Evolutionary conservation across 1,139 yeast genomes (phyloP), one percentile per base, ranked within the genome.

Genomic region (Starmera stellimalicola): DNA sequence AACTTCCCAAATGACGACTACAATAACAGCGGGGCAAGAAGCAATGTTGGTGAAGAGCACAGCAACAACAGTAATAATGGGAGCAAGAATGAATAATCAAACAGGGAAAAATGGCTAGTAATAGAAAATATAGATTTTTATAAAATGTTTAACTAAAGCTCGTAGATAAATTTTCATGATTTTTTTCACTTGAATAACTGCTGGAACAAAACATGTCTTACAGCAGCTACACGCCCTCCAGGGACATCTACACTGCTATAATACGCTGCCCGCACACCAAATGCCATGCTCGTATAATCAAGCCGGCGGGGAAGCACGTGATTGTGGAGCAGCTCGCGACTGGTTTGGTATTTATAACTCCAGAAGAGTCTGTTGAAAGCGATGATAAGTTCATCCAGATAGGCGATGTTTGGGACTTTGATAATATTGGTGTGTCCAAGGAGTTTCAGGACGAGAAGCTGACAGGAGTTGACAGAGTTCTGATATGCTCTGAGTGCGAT

Each of bases 401-500:
- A 2, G 48, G 58, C 4, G 83, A 79, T 45, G 74, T 76, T 38
- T 80, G 88, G 88, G 80, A 73, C 43, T 80, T 80, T 45, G 88
- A 79, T 44, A 80, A 80, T 47, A 70, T 80, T 30, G 88, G 85
- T 1, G 91, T 80, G 3, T 77, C 87, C 2, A 62, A 66, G 50
- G 43, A 45, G 9, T 44, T 55, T 27, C 36, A 48, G 31, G 44
- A 41, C 32, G 42, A 36, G 8, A 32, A 37, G 1, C 41, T 45
- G 3, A 23, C 26, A 4, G 38, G 33, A 7, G 33, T 45, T 3
- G 48, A 50, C 29, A 37, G 50, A 23, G 29, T 47, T 7, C 54
- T 80, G 27, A 65, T 76, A 3, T 80, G 91, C 49, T 73, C 85
- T 8, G 85, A 77, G 42, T 80, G 91, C 58, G 88, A 79, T 44